Evolutionary conservation across 305 asterid genomes (phyloP).

Genomic region (Salvia sclarea): DNA sequence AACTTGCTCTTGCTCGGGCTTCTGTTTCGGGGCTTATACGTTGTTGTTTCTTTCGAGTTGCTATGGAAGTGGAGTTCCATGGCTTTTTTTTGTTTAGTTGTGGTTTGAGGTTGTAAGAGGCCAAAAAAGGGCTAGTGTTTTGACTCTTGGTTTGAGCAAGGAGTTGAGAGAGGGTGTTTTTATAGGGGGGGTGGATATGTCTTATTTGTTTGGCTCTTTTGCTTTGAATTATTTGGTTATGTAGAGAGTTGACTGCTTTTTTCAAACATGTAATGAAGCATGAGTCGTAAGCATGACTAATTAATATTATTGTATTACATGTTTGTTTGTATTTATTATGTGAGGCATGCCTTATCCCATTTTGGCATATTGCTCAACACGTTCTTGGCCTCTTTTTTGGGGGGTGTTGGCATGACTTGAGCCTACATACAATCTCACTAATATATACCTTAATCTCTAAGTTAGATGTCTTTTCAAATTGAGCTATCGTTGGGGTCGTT

Average conservation of each 20-base stretch:
- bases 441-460: no score
- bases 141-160: constrained; percentile 15
- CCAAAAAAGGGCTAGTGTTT: constrained; percentile 6
- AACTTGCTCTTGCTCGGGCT: constrained; percentile 50
- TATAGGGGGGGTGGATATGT: constrained; percentile 34
- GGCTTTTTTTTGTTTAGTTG: neutral
- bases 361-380: constrained; percentile 42
- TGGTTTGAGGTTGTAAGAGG: constrained; percentile 17
- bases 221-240: constrained; percentile 24
- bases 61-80: constrained; percentile 59
- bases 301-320: constrained; percentile 4
- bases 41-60: constrained; percentile 10
- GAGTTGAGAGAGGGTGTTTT: constrained; percentile 13
- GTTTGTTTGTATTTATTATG: constrained; percentile 29
- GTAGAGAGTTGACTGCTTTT: constrained; percentile 46
- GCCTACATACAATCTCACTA: neutral
- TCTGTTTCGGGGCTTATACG: constrained; percentile 36
- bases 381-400: constrained; percentile 41
- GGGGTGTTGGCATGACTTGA: constrained; percentile 26
- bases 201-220: constrained; percentile 41
- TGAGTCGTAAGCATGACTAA: constrained; percentile 50
- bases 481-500: no score
- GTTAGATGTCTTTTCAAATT: neutral
- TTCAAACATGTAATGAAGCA: constrained; percentile 40
- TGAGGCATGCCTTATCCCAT: constrained; percentile 45